These are phyloP conservation scores for Tylopilus vinaceipallidus DNA, from an alignment of 768 basidiomycete species.

Conservation along the genomic window DNA sequence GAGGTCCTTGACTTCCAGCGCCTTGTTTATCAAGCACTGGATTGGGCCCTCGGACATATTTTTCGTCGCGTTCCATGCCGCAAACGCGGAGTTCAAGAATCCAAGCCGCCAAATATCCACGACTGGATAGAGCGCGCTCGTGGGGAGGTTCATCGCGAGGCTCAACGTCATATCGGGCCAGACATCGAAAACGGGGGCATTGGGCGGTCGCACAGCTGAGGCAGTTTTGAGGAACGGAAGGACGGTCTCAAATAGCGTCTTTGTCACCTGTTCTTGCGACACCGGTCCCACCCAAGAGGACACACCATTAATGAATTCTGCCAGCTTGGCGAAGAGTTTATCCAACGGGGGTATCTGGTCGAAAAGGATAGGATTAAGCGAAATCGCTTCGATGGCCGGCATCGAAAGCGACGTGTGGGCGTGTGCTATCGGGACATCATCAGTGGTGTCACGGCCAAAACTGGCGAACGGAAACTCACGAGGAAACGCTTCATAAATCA, in stretches of 20 bases:
- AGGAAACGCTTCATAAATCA: constrained; percentile 77
- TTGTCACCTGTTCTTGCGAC: constrained; percentile 42
- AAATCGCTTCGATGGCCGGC: constrained; percentile 58
- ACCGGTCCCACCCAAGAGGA: constrained; percentile 34
- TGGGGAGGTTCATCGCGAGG: constrained; percentile 46
- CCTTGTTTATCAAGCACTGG: constrained; percentile 45
- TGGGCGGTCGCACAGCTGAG: constrained; percentile 33
- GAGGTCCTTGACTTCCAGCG: constrained; percentile 30
- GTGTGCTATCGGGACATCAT: constrained; percentile 53
- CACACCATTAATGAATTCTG: constrained; percentile 55
- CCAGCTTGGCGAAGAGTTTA: constrained; percentile 58
- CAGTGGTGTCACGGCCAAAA: neutral
- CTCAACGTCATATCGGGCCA: constrained; percentile 50
- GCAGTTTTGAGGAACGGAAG: constrained; percentile 66
- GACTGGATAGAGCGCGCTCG: constrained; percentile 70
- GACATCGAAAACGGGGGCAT: constrained; percentile 36
- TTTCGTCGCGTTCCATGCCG: constrained; percentile 45
- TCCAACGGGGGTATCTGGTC: constrained; percentile 69
- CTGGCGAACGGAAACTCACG: constrained; percentile 46
- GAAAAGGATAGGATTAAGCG: constrained; percentile 75
- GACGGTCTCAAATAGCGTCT: constrained; percentile 46
- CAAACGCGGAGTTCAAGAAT: constrained; percentile 59
- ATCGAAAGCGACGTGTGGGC: constrained; percentile 63
- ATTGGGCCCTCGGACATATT: constrained; percentile 41
- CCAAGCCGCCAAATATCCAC: constrained; percentile 83